Conservation (phyloP, 1,284 basidiomycete genomes). For the Moesziomyces sp. region DNA sequence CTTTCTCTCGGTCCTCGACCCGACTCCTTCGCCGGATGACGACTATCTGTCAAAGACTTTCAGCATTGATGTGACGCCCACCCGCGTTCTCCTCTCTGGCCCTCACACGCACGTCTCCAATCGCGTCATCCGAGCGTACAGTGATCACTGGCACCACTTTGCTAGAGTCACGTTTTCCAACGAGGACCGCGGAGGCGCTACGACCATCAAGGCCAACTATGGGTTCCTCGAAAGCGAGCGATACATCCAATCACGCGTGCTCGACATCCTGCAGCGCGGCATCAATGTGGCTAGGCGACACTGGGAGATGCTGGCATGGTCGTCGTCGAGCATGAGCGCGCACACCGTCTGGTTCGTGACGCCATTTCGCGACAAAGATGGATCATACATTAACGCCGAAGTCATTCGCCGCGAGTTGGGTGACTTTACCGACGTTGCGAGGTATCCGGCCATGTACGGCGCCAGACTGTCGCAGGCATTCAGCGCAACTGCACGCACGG, state of each 20-base stretch:
- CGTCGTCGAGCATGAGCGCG: constrained; percentile 32
- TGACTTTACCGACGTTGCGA: constrained; percentile 28
- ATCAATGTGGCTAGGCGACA: constrained; percentile 26
- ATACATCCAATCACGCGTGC: constrained; percentile 20
- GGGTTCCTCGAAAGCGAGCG: constrained; percentile 17
- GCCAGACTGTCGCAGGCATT: constrained; percentile 42
- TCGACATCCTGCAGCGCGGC: constrained; percentile 20
- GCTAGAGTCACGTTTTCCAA: constrained; percentile 28
- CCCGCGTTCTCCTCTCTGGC: constrained; percentile 19
- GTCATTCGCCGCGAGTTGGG: constrained; percentile 28
- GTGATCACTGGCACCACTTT: constrained; percentile 34
- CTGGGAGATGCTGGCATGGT: constrained; percentile 38
- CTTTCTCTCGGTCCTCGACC: constrained; percentile 1
- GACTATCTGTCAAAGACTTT: constrained; percentile 14
- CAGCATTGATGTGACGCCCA: constrained; percentile 30
- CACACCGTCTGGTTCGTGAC: constrained; percentile 35
- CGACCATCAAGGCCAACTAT: constrained; percentile 24
- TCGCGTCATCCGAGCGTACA: constrained; percentile 27
- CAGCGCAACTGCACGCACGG: constrained; percentile 34
- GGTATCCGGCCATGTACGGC: constrained; percentile 25
- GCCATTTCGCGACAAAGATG: constrained; percentile 14
- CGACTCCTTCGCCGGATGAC: constrained; percentile 4
- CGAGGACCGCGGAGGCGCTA: constrained; percentile 29
- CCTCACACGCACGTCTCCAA: constrained; percentile 41
- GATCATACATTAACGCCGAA: constrained; percentile 18